Evolutionary conservation across 768 basidiomycete species (phyloP), one percentile per base, ranked within the genome.

Genomic region (Fomitopsis serialis): DNA sequence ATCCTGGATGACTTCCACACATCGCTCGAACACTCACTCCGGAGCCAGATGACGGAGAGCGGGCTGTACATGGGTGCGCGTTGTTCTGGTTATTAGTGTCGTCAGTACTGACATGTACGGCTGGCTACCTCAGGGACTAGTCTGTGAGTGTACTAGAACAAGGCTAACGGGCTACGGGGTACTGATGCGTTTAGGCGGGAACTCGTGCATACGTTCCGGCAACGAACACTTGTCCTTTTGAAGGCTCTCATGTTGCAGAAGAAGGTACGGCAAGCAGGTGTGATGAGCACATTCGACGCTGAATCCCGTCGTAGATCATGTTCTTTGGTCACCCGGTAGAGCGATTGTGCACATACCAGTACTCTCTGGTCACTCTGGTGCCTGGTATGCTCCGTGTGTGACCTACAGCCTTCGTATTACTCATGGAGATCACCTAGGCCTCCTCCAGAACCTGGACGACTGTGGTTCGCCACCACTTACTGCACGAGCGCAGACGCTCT

Each of bases 301-400:
- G n/a, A 22, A 5, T 15, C 6, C 2, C 24, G 7, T 34, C 27
- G 11, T n/a, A 96, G 93, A 89, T 98, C 54, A 88, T 98, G 85
- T 95, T 99, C 69, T 97, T 81, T 63, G 95, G 95, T 6, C 92
- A 96, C 64, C 96, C 96, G 0, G 96, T 98, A 2, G 97, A 99
- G 69, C 84, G 85, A 44, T 72, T 99, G 19, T 98, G 96, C 72
- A 98, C 94, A 23, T 98, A 92, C 65, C 97, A 99, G 67, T 99
- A 99, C 68, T 96, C 94, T 0, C 77, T 98, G n/a, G 81, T 97
- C 45, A 93, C 96, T 0, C 76, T 98, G 8, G 78, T 98, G 55
- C 96, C 96, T 10, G 89, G 92, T 91, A 48, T 45, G 78, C 63
- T 7, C 8, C 5, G 22, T 22, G 3, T 22, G 22, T 9, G 35